Percentiles rank a stretch among this genome's conserved stretches.
Evolutionary conservation across 2,329 filamentous ascomycete genomes (phyloP).

Genomic region (Penicillium nordicum): DNA sequence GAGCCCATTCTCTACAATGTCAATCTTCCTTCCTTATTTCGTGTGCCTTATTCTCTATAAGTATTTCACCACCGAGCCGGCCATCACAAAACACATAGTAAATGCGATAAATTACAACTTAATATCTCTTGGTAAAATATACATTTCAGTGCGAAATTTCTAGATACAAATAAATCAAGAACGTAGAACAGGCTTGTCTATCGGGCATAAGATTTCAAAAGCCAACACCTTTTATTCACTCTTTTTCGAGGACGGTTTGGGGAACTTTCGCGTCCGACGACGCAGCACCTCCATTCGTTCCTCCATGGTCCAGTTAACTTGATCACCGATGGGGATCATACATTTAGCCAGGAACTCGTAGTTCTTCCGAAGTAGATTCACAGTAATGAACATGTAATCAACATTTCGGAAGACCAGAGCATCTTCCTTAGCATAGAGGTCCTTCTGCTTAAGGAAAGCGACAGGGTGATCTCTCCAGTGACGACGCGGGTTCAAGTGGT

Average conservation of each 20-base stretch:
- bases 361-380: conserved; percentile 66
- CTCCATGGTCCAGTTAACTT: conserved; percentile 63
- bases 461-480: conserved; percentile 80
- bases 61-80: too few species aligned
- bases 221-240: conserved; percentile 53
- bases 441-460: conserved; percentile 67
- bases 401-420: conserved; percentile 78
- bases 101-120: too few species aligned
- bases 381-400: conserved; percentile 73
- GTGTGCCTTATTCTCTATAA: too few species aligned
- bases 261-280: conserved; percentile 63
- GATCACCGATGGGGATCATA: conserved; percentile 70
- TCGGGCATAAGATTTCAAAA: background rate
- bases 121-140: background rate
- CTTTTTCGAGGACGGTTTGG: conserved; percentile 21
- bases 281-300: conserved; percentile 62
- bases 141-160: background rate
- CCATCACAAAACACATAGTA: too few species aligned
- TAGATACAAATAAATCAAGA: background rate
- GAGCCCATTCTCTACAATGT: too few species aligned
- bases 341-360: conserved; percentile 67
- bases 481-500: conserved; percentile 72
- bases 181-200: background rate
- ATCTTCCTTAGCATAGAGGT: conserved; percentile 61
- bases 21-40: too few species aligned